phyloP scores from a whole-genome alignment of 352 stramenopile species.

The Phytophthora sp. region DNA sequence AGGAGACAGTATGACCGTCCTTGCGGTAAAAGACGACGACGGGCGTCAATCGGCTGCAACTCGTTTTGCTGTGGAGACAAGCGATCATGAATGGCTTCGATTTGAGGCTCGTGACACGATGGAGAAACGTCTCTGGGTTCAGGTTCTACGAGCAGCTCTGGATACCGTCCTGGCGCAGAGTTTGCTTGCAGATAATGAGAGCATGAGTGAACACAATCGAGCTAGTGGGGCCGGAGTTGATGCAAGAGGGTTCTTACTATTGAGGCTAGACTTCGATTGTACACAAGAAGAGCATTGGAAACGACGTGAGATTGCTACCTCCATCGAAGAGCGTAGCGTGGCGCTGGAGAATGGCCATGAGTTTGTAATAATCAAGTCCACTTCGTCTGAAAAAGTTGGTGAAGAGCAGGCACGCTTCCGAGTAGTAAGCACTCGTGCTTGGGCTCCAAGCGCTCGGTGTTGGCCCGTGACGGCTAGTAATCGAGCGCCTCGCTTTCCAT shows the following conservation, averaged over 20 bases:
- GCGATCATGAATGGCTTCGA: constrained; percentile 52
- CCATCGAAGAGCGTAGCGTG: constrained; percentile 55
- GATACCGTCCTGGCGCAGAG: constrained; percentile 55
- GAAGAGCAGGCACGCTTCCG: constrained; percentile 45
- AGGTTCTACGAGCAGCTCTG: constrained; percentile 55
- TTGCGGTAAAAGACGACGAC: constrained; percentile 40
- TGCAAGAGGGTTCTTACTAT: constrained; percentile 35
- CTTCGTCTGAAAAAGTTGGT: constrained; percentile 21
- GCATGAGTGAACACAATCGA: not conserved
- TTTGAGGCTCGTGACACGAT: constrained; percentile 43
- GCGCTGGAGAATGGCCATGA: constrained; percentile 59
- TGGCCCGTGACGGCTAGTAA: constrained; percentile 29
- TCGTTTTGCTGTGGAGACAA: constrained; percentile 62
- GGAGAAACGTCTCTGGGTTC: constrained; percentile 56
- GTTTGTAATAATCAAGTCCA: constrained; percentile 44
- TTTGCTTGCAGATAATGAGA: constrained; percentile 46
- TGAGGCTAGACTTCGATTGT: constrained; percentile 42
- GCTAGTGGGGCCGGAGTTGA: constrained; percentile 1
- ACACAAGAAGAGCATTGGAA: constrained; percentile 28
- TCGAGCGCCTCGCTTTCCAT: constrained; percentile 52
- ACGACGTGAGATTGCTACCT: constrained; percentile 19
- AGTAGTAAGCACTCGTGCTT: constrained; percentile 51
- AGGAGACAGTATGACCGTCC: constrained; percentile 31
- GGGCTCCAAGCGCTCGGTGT: constrained; percentile 34
- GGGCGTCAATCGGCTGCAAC: constrained; percentile 6